Base-by-base conservation (phyloP, 805 yeast genomes). In the Suhomyces vadensis region DNA sequence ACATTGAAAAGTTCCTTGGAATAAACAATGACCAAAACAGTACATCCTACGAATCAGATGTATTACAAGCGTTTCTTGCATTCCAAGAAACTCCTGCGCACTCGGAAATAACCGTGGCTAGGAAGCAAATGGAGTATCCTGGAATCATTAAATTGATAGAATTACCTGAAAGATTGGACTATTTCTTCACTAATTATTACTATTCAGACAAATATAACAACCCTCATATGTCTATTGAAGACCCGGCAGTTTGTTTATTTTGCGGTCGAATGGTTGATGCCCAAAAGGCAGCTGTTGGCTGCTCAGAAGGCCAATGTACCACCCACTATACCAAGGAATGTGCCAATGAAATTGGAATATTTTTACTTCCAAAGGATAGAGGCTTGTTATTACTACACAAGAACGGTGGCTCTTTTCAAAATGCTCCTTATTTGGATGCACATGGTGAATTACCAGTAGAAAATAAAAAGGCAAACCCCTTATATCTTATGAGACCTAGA, bases 401-500 rank as follows among this genome's bases (percentile, higher is more conserved):
- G 40, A 85, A 83, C 6, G 83, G 85, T 27, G 99, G 99, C 0
- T 81, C 96, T 0, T 92, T 92, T 60, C 74, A 79, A 48, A 82
- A 81, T 25, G 85, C 95, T 2, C 98, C 98, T 0, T 92, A 83
- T 58, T 65, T 87, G 26, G 96, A 91, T 60, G 74, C 75, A 26
- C 95, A 89, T 61, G 97, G 97, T 1, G 97, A 91, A 56, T 64
- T 82, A 11, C 89, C 91, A 39, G 84, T 82, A 35, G 91, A 84
- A 41, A 71, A 80, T 51, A 85, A 80, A 65, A 80, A 82, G 38
- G 84, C 83, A 0, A 79, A 89, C 41, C 87, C 95, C 0, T 78
- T 91, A 42, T 81, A 74, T 48, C 68, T 94, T 45, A 80, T 81
- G 61, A 63, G 67, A 33, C 65, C 67, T 3, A 73, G 87, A 42